Evolutionary conservation across 768 basidiomycete species (phyloP).

Genomic region (Coprinopsis marcescibilis): DNA sequence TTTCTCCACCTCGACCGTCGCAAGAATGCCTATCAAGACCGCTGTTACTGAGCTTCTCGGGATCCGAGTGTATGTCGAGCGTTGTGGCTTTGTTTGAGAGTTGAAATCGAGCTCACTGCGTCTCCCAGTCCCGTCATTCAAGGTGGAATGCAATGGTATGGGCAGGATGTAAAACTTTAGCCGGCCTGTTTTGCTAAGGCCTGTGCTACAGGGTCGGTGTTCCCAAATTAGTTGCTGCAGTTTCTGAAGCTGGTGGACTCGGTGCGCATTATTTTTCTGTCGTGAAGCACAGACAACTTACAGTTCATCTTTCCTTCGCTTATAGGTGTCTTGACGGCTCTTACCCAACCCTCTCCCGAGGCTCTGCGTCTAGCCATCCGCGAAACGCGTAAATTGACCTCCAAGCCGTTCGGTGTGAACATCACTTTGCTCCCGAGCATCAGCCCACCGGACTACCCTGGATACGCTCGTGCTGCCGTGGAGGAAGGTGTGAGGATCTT

Average conservation of each 20-base stretch:
- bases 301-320: not conserved
- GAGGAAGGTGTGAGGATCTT: conserved; percentile 87
- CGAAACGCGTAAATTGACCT: conserved; percentile 64
- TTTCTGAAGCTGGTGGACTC: conserved; percentile 79
- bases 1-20: not conserved
- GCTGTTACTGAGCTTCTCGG: conserved; percentile 57
- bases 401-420: conserved; percentile 80
- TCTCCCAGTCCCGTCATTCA: conserved; percentile 66
- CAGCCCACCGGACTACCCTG: conserved; percentile 86
- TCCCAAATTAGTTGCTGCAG: conserved; percentile 67
- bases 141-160: conserved; percentile 88
- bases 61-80: conserved; percentile 54
- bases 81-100: not conserved
- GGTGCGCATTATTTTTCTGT: too few relatives aligned
- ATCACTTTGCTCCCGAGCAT: conserved; percentile 86
- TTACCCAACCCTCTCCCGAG: conserved; percentile 83
- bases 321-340: conserved; percentile 74
- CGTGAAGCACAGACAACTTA: too few relatives aligned
- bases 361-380: conserved; percentile 75
- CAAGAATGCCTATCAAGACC: conserved; percentile 40
- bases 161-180: not conserved
- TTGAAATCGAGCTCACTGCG: conserved; percentile 1
- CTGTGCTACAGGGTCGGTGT: conserved; percentile 63
- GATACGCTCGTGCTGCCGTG: conserved; percentile 74
- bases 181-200: not conserved